A percentile compares a stretch with the other conserved stretches of the same genome.
These are phyloP conservation scores for Yamadazyma takamatsuzukensis DNA, from an alignment of 805 yeast species.

Conservation along the genomic window DNA sequence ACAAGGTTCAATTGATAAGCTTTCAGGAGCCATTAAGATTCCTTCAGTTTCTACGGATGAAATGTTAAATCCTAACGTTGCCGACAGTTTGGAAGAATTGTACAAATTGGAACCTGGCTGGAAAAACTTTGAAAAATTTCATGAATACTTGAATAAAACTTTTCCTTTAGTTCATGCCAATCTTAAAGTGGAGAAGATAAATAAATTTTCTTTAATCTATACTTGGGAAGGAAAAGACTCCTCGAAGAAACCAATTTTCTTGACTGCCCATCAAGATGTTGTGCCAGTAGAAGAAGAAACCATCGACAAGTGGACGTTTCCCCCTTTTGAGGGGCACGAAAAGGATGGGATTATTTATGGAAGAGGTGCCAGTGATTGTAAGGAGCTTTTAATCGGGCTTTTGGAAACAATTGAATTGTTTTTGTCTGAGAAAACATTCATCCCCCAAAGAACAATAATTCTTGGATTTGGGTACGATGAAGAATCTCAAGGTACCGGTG, in stretches of 20 bases:
- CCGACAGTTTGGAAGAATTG: slow-evolving; percentile 22
- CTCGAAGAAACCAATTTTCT: slow-evolving; percentile 30
- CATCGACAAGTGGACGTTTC: slow-evolving; percentile 33
- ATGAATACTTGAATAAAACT: slow-evolving; percentile 25
- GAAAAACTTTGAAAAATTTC: slow-evolving; percentile 24
- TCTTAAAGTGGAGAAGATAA: slow-evolving; percentile 30
- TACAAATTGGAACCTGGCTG: slow-evolving; percentile 23
- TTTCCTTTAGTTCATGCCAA: slow-evolving; percentile 32
- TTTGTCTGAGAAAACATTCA: slow-evolving; percentile 26
- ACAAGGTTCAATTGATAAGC: slow-evolving; percentile 18
- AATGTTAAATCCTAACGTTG: slow-evolving; percentile 24
- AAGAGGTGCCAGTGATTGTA: slow-evolving; percentile 37
- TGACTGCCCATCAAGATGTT: slow-evolving; percentile 41
- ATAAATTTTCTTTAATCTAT: slow-evolving; percentile 33
- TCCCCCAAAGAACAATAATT: slow-evolving; percentile 42
- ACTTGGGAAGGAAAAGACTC: slow-evolving; percentile 37
- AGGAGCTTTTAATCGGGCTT: slow-evolving; percentile 41
- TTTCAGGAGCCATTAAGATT: slow-evolving; percentile 24
- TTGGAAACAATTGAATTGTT: slow-evolving; percentile 35
- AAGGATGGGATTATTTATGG: slow-evolving; percentile 33
- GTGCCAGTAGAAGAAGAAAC: slow-evolving; percentile 40
- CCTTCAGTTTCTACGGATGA: slow-evolving; percentile 34
- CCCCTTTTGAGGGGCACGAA: slow-evolving; percentile 34
- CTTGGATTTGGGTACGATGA: slow-evolving; percentile 52
- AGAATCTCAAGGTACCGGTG: slow-evolving; percentile 43